phyloP scores from a whole-genome alignment of 2,329 filamentous ascomycete species.

The Myotisia sp. region DNA sequence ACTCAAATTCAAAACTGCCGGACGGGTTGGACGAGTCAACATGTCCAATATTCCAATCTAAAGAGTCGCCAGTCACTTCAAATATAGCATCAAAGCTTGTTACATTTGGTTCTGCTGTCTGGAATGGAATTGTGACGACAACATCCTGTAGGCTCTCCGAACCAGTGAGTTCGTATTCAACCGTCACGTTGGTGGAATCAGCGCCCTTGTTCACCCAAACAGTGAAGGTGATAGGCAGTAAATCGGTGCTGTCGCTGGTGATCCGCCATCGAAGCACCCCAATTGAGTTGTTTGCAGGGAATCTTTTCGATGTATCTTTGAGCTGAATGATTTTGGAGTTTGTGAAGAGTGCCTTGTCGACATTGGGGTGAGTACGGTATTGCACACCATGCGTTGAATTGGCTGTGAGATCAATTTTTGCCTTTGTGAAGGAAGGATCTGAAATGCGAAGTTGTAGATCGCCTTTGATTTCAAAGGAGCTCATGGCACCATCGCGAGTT shows the following conservation, averaged over 20 bases:
- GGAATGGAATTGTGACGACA: slow-evolving; percentile 73
- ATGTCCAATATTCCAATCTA: slow-evolving; percentile 86
- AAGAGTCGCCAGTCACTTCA: slow-evolving; percentile 77
- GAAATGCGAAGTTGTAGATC: slow-evolving; percentile 84
- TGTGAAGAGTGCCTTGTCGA: slow-evolving; percentile 79
- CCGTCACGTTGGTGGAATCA: slow-evolving; percentile 72
- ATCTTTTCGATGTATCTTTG: slow-evolving; percentile 72
- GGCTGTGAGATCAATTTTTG: slow-evolving; percentile 69
- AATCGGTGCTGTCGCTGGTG: slow-evolving; percentile 60
- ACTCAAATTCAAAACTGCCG: slow-evolving; percentile 92
- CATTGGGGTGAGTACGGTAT: slow-evolving; percentile 91
- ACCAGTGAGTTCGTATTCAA: slow-evolving; percentile 89
- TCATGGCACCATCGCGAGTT: slow-evolving; percentile 73
- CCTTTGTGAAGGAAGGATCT: slow-evolving; percentile 76
- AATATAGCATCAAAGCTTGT: slow-evolving; percentile 91
- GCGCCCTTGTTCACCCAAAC: slow-evolving; percentile 91
- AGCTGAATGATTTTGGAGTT: slow-evolving; percentile 74
- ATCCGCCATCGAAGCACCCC: slow-evolving; percentile 82
- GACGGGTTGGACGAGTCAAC: slow-evolving; percentile 69
- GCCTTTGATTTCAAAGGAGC: slow-evolving; percentile 76
- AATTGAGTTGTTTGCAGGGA: slow-evolving; percentile 87
- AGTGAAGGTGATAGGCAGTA: slow-evolving; percentile 87
- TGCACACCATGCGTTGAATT: slow-evolving; percentile 70
- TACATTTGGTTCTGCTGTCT: slow-evolving; percentile 69
- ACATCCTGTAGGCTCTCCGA: slow-evolving; percentile 69